Conservation (phyloP, 2,329 filamentous ascomycete species). For the Fusarium keratoplasticum region DNA sequence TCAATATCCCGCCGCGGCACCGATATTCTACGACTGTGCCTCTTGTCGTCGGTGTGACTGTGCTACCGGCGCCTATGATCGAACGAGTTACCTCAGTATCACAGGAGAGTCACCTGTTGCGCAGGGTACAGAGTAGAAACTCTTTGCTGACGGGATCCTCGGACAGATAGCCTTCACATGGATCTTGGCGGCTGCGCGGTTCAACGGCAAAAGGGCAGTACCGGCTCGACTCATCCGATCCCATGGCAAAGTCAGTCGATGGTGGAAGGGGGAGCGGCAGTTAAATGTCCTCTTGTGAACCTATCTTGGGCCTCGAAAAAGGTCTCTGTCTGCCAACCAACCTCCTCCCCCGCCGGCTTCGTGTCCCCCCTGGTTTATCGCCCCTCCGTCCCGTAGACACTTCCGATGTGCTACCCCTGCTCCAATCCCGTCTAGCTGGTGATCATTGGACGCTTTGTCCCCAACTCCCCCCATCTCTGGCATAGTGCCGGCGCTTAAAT, state of each 20-base stretch:
- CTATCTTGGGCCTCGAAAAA: neutral
- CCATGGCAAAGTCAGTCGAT: slow-evolving; percentile 31
- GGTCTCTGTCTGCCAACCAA: slow-evolving; percentile 5
- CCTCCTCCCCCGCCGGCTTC: slow-evolving; percentile 9
- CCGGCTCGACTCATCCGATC: slow-evolving; percentile 37
- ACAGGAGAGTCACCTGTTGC: slow-evolving; percentile 22
- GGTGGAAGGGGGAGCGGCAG: slow-evolving; percentile 2
- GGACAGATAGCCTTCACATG: neutral
- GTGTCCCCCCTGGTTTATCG: neutral
- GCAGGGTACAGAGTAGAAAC: neutral
- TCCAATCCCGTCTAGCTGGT: neutral
- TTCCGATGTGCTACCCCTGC: slow-evolving; percentile 15
- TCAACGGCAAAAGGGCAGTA: neutral
- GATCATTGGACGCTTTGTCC: slow-evolving; percentile 28
- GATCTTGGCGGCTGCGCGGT: slow-evolving; percentile 12
- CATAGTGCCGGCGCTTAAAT: slow-evolving; percentile 44
- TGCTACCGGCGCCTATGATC: slow-evolving; percentile 16
- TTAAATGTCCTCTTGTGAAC: slow-evolving; percentile 1
- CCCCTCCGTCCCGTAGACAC: neutral
- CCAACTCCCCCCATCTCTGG: slow-evolving; percentile 9
- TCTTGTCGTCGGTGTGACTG: slow-evolving; percentile 3
- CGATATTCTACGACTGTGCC: slow-evolving; percentile 20
- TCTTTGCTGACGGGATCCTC: neutral
- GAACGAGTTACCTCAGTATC: neutral
- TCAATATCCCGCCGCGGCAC: slow-evolving; percentile 1